Conservation (phyloP, 129 eudicot species). For the Dittrichia graveolens region DNA sequence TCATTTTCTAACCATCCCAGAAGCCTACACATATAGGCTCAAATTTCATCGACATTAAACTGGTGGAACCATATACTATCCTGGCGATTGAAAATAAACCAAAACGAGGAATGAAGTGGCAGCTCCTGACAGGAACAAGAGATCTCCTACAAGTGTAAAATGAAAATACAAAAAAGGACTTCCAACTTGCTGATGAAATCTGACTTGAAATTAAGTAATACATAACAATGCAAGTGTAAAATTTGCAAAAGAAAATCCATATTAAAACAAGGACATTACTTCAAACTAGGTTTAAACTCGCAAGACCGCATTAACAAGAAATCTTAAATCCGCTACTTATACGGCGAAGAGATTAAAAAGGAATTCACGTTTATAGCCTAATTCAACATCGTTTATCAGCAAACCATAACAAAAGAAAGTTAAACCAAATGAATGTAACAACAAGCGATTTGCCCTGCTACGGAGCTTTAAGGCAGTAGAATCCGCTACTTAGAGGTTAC, state of each 20-base stretch:
- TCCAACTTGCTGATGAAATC: conserved; percentile 4
- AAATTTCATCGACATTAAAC: not conserved
- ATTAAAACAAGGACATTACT: conserved; percentile 13
- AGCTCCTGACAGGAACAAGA: too few species aligned
- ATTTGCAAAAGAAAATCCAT: not conserved
- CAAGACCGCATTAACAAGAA: too few species aligned
- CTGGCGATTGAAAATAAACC: too few species aligned
- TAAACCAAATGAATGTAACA: not conserved
- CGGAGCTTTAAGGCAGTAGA: conserved; percentile 1
- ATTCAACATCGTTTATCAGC: conserved; percentile 1
- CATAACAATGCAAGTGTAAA: not conserved
- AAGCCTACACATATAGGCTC: not conserved
- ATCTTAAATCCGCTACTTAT: too few species aligned
- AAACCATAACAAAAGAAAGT: conserved; percentile 12
- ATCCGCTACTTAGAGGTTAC: conserved; percentile 19
- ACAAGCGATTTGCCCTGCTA: not conserved
- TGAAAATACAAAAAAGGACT: not conserved
- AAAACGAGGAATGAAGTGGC: too few species aligned
- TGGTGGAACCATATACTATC: not conserved
- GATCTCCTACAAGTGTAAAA: too few species aligned
- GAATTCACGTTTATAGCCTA: not conserved
- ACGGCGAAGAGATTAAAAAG: too few species aligned
- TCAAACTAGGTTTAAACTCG: too few species aligned
- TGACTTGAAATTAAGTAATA: conserved; percentile 3
- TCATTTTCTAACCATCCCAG: not conserved